Evolutionary conservation across 208 protist genomes (phyloP).

Genomic region (Trichomonas vaginalis): DNA sequence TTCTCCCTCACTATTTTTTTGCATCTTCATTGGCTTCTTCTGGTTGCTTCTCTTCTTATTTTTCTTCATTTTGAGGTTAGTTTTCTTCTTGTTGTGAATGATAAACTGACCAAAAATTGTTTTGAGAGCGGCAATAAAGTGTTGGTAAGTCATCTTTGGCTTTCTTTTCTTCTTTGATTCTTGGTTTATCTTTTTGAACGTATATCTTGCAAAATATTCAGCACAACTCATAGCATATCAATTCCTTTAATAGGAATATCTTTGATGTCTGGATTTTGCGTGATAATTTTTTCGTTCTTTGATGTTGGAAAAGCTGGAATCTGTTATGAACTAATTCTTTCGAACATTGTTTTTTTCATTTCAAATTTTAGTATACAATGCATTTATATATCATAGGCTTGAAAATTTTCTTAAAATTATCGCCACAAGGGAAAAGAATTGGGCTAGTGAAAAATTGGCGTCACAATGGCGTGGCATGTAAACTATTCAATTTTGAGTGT

Average conservation of each 20-base stretch:
- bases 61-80: no score
- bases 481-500: no score
- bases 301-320: background rate
- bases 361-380: no score
- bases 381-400: no score
- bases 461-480: no score
- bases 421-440: no score
- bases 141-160: background rate
- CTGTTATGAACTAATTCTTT: background rate
- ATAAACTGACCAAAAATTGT: background rate
- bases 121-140: background rate
- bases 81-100: no score
- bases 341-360: no score
- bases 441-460: no score
- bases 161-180: background rate
- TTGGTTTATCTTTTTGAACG: background rate
- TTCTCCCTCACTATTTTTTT: background rate
- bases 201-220: background rate
- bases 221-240: background rate
- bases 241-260: background rate
- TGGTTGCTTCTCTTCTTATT: background rate
- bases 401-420: no score
- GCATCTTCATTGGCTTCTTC: background rate
- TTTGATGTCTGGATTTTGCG: background rate
- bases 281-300: background rate